Conservation (phyloP, 2,329 filamentous ascomycete species). For the Coleophoma crateriformis region DNA sequence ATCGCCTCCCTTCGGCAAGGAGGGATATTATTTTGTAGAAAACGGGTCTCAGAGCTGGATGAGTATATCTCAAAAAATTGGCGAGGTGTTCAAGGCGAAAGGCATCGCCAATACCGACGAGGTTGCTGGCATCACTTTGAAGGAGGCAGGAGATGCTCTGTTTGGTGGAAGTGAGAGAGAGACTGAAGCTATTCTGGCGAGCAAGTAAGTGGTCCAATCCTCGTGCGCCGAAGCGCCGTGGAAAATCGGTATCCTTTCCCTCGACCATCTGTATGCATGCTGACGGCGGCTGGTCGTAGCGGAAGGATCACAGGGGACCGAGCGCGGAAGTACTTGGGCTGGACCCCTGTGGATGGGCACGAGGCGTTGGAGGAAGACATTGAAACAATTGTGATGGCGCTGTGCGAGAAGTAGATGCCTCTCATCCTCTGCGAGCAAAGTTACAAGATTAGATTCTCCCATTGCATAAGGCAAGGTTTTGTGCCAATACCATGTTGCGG, state of each 20-base stretch:
- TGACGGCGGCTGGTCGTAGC: conserved; percentile 1
- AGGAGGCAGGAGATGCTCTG: conserved; percentile 22
- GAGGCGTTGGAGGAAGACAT: conserved; percentile 11
- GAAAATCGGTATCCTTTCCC: background rate
- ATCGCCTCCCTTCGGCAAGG: conserved; percentile 28
- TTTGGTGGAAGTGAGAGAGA: conserved; percentile 15
- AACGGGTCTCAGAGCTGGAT: conserved; percentile 34
- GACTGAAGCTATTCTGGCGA: conserved; percentile 29
- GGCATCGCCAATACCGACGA: conserved; percentile 25
- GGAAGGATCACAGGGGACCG: conserved; percentile 14
- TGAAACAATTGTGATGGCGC: conserved; percentile 18
- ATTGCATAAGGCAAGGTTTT: background rate
- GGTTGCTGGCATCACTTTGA: conserved; percentile 21
- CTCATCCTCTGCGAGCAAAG: background rate
- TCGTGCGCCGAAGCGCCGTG: background rate
- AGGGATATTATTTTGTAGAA: conserved; percentile 36
- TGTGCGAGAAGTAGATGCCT: background rate
- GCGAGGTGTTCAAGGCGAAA: conserved; percentile 23
- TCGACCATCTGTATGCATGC: background rate
- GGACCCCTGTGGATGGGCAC: conserved; percentile 11
- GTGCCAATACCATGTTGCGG: no score
- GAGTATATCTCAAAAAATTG: conserved; percentile 30
- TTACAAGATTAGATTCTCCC: background rate
- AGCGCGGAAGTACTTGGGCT: conserved; percentile 11
- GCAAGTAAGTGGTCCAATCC: conserved; percentile 14